phyloP scores from a whole-genome alignment of 2,329 filamentous ascomycete species.

The Fusarium sp. region DNA sequence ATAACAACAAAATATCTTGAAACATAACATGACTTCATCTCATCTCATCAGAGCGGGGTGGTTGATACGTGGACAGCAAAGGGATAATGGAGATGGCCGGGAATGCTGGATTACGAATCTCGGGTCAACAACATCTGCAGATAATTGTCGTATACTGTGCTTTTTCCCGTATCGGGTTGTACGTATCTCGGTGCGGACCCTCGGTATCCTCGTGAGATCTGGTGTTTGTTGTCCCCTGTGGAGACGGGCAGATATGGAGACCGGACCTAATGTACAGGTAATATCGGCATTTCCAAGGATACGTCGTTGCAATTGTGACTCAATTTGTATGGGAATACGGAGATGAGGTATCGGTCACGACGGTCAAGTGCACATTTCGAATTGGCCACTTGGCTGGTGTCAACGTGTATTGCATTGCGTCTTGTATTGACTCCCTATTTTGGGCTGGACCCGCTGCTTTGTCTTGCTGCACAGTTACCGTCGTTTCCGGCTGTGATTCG shows the following conservation, averaged over 20 bases:
- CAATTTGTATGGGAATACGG: constrained; percentile 18
- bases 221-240: constrained; percentile 30
- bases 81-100: background rate
- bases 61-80: constrained; percentile 15
- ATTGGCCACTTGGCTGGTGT: background rate
- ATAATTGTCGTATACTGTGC: constrained; percentile 17
- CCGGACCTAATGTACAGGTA: background rate
- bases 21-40: constrained; percentile 25
- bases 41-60: constrained; percentile 11
- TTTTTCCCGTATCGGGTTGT: background rate
- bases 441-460: constrained; percentile 3
- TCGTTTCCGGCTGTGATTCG: constrained; percentile 17
- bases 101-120: constrained; percentile 29
- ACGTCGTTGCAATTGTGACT: constrained; percentile 20
- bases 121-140: constrained; percentile 16
- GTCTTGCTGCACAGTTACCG: constrained; percentile 17
- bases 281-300: constrained; percentile 22
- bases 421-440: constrained; percentile 9
- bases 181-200: constrained; percentile 18
- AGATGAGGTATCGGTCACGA: constrained; percentile 22
- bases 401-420: constrained; percentile 1
- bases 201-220: constrained; percentile 23
- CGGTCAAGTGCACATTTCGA: constrained; percentile 1
- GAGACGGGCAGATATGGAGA: constrained; percentile 24
- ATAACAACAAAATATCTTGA: constrained; percentile 36